These are phyloP conservation scores for Cladosporium halotolerans DNA, from an alignment of 2,329 filamentous ascomycete species.

Conservation along the genomic window DNA sequence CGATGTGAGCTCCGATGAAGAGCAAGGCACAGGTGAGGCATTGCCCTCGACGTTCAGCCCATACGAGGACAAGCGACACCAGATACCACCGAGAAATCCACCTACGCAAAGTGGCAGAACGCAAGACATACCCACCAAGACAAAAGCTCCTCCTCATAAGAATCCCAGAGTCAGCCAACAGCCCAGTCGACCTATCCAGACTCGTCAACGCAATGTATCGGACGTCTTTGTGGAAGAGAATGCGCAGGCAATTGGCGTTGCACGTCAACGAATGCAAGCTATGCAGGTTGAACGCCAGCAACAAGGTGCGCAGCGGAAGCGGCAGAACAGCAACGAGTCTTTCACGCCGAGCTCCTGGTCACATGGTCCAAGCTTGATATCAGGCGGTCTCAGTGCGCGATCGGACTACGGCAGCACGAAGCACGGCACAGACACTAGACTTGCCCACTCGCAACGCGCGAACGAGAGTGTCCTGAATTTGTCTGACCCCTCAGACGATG, in stretches of 20 bases:
- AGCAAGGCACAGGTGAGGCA: conserved; percentile 12
- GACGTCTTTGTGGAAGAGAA: conserved; percentile 15
- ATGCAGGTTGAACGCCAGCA: not conserved
- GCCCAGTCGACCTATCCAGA: not conserved
- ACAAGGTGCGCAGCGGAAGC: not conserved
- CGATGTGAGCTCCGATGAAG: conserved; percentile 26
- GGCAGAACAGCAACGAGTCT: not conserved
- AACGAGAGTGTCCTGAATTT: conserved; percentile 18
- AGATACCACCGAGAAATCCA: not conserved
- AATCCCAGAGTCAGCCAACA: conserved; percentile 1
- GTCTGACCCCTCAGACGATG: conserved; percentile 28
- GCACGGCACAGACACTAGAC: conserved; percentile 10
- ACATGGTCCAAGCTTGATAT: conserved; percentile 3
- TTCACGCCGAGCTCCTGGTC: not conserved
- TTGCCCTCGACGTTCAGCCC: conserved; percentile 17
- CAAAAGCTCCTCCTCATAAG: not conserved
- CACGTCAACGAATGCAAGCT: conserved; percentile 15
- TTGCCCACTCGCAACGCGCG: conserved; percentile 13
- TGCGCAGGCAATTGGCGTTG: conserved; percentile 13
- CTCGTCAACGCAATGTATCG: conserved; percentile 9
- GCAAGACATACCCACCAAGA: not conserved
- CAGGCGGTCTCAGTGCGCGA: not conserved
- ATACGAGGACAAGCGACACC: not conserved
- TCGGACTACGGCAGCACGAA: not conserved
- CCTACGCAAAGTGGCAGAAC: not conserved